Percentiles rank a stretch among this genome's conserved stretches.
Conservation (phyloP, 495 filamentous ascomycete genomes). For the Neurospora hispaniola region DNA sequence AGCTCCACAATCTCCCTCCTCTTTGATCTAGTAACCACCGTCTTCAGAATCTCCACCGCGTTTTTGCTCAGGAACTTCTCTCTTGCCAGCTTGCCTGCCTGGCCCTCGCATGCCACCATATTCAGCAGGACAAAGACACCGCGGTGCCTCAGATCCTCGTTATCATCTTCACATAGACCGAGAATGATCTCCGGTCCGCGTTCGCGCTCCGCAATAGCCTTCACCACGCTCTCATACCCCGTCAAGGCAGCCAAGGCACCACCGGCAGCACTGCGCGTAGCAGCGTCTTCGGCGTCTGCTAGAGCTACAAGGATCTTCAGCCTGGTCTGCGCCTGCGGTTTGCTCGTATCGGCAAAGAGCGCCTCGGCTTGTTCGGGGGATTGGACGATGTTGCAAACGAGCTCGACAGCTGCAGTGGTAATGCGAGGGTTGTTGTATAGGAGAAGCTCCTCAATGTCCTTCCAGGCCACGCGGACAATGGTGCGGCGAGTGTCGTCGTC, state of each 20-base stretch:
- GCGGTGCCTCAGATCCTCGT: constrained; percentile 63
- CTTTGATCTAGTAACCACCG: constrained; percentile 52
- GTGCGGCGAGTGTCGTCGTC: constrained; percentile 55
- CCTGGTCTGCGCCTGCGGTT: constrained; percentile 55
- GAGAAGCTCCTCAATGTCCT: constrained; percentile 70
- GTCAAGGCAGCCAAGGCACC: constrained; percentile 80
- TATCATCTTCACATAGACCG: constrained; percentile 62
- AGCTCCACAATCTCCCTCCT: constrained; percentile 54
- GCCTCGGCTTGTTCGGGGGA: constrained; percentile 55
- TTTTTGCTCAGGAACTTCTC: constrained; percentile 35
- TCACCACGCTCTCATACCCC: constrained; percentile 60
- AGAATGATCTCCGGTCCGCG: constrained; percentile 62
- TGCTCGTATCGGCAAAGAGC: constrained; percentile 55
- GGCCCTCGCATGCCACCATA: constrained; percentile 41
- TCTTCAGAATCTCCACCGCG: constrained; percentile 50
- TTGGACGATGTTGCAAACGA: constrained; percentile 86
- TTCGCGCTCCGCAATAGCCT: constrained; percentile 55
- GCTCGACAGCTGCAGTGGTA: constrained; percentile 73
- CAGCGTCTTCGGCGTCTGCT: constrained; percentile 70
- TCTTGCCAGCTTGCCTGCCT: constrained; percentile 38
- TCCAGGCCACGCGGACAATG: constrained; percentile 63
- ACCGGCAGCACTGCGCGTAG: constrained; percentile 73
- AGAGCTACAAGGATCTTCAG: constrained; percentile 78
- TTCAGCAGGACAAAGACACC: constrained; percentile 69
- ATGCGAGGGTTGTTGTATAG: constrained; percentile 66